Evolutionary conservation across 1,284 basidiomycete genomes (phyloP).

Genomic region (Leucoagaricus sp.): DNA sequence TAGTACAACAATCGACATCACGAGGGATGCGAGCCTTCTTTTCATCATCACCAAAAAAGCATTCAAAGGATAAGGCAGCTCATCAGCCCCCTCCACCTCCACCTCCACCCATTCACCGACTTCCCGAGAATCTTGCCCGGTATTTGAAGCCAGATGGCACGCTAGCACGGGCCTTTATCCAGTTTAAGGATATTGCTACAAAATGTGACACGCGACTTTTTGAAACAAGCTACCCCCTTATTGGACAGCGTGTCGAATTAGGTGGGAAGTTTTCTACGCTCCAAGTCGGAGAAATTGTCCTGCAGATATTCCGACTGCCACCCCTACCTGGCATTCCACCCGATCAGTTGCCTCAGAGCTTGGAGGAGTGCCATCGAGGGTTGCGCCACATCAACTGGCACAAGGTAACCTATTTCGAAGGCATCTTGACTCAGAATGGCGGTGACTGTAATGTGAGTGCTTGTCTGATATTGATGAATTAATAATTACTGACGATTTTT

Average conservation of each 20-base stretch:
- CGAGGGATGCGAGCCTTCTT: conserved; percentile 79
- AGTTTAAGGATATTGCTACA: conserved; percentile 81
- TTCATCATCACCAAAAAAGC: conserved; percentile 75
- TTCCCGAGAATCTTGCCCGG: conserved; percentile 75
- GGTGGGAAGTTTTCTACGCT: conserved; percentile 57
- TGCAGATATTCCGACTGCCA: conserved; percentile 90
- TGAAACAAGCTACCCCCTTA: conserved; percentile 83
- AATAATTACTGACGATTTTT: too few species aligned
- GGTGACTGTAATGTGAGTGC: conserved; percentile 86
- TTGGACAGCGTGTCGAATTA: conserved; percentile 68
- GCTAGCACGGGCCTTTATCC: conserved; percentile 79
- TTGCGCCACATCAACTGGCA: conserved; percentile 90
- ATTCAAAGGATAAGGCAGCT: conserved; percentile 44
- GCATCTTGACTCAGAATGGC: conserved; percentile 91
- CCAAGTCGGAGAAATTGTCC: conserved; percentile 77
- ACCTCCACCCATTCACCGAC: conserved; percentile 32
- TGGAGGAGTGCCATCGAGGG: conserved; percentile 92
- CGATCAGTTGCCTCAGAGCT: conserved; percentile 82
- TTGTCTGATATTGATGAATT: conserved; percentile 4
- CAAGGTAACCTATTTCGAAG: conserved; percentile 88
- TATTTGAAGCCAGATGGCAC: conserved; percentile 82
- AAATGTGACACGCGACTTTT: conserved; percentile 84
- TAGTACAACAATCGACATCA: conserved; percentile 42
- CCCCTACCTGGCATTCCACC: conserved; percentile 81
- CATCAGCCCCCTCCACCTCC: conserved; percentile 38